Conservation (phyloP, 2,329 filamentous ascomycete genomes). For the Cucurbitaria berberidis region DNA sequence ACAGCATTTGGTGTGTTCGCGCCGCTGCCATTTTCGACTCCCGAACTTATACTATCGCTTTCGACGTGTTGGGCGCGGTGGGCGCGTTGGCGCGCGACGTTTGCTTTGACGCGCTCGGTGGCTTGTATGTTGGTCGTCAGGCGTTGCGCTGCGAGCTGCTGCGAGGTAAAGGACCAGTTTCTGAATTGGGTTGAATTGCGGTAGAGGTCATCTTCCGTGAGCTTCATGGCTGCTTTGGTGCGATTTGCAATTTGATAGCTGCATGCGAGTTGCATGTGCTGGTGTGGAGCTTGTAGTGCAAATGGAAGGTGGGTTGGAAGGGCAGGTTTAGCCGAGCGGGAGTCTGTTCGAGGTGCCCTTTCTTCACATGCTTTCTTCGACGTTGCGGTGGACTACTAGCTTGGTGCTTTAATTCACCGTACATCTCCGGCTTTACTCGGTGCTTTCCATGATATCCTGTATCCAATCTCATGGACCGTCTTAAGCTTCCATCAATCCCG, state of each 20-base stretch:
- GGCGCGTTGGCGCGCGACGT: slow-evolving; percentile 58
- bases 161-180: slow-evolving; percentile 87
- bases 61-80: slow-evolving; percentile 45
- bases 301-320: slow-evolving; percentile 3
- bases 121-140: slow-evolving; percentile 81
- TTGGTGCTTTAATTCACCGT: background rate
- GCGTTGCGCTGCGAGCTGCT: slow-evolving; percentile 73
- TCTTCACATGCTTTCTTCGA: background rate
- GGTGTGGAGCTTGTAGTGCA: slow-evolving; percentile 3
- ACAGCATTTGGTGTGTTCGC: slow-evolving; percentile 34
- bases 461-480: background rate
- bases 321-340: slow-evolving; percentile 28
- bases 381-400: background rate
- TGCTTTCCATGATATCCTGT: background rate
- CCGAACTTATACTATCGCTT: slow-evolving; percentile 26
- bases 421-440: background rate
- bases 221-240: slow-evolving; percentile 34
- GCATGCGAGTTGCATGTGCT: slow-evolving; percentile 11
- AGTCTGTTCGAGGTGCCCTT: slow-evolving; percentile 1
- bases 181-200: slow-evolving; percentile 87
- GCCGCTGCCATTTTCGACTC: slow-evolving; percentile 46
- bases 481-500: background rate
- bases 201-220: slow-evolving; percentile 92
- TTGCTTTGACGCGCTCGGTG: slow-evolving; percentile 67
- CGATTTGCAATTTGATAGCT: too few relatives aligned